Base-by-base conservation (phyloP, 345 rosid species). In the Physaria fendleri region DNA sequence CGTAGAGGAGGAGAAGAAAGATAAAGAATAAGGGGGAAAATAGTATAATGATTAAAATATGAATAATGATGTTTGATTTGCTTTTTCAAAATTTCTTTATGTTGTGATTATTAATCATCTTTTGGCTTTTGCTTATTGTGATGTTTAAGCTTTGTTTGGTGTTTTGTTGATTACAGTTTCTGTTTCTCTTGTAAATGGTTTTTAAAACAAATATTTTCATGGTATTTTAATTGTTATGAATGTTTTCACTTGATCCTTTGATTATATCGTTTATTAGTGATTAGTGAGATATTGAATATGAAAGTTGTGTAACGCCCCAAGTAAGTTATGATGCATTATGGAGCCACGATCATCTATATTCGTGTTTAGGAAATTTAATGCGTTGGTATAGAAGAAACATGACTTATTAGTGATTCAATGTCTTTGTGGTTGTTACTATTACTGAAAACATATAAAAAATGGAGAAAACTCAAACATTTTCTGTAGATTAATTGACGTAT, bases 1-100 rank as follows among this genome's bases (percentile, higher is more conserved):
- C 5, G 76, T 62, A 3, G 86, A 77, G 16, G 85, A 71, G 20
- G 75, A 68, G 63, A 78, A 75, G 16, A 74, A 75, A 52, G 80
- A 63, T 4, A 64, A 74, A 9, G 76, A 67, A 21, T 37, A 57
- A 28, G 39, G n/a, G n/a, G n/a, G n/a, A n/a, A 57, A 8, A 71
- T 39, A 38, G 32, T 0, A 28, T 35, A 1, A 47, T 62, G 15
- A 27, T 62, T 20, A 21, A 21, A 4, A 16, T 37, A 30, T 57
- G 38, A 60, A 59, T 52, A 25, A 43, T 52, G n/a, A 56, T 68
- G 22, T 8, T 24, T 45, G 47, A 24, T 64, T 56, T 46, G 34
- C 22, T 62, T 17, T 18, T n/a, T 18, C n/a, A n/a, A n/a, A n/a
- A n/a, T 16, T 30, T 8, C 2, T 8, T 35, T 5, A 5, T 35